These are phyloP conservation scores for Xylaria sp. DNA, from an alignment of 2,329 filamentous ascomycete species.

Conservation along the genomic window DNA sequence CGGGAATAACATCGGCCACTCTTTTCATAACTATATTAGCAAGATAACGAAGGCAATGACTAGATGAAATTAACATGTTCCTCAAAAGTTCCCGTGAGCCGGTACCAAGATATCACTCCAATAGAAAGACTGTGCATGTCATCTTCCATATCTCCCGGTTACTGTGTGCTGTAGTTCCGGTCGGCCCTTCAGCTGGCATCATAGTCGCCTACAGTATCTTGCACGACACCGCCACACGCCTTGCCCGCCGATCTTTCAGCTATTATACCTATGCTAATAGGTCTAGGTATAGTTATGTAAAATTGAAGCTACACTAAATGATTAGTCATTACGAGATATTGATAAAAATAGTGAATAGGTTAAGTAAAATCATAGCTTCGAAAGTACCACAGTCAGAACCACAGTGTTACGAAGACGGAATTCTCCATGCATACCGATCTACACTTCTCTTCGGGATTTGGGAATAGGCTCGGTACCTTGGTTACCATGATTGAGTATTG, in stretches of 20 bases:
- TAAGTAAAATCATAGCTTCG: no score
- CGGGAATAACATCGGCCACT: constrained; percentile 4
- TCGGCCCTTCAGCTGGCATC: constrained; percentile 4
- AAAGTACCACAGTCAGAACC: no score
- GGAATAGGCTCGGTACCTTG: background rate
- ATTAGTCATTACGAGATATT: background rate
- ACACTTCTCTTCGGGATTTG: constrained; percentile 18
- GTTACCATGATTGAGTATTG: no score
- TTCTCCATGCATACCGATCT: constrained; percentile 28
- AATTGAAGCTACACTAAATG: background rate
- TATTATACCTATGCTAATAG: background rate
- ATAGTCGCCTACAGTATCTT: background rate
- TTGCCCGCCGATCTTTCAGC: constrained; percentile 25
- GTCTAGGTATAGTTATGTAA: background rate
- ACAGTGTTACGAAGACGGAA: constrained; percentile 24
- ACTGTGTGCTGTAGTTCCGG: background rate
- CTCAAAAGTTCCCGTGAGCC: background rate
- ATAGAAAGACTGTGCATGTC: background rate
- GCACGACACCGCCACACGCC: background rate
- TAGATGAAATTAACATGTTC: background rate
- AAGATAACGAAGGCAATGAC: no score
- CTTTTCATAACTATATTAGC: no score
- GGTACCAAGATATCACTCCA: background rate
- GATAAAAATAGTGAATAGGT: constrained; percentile 28
- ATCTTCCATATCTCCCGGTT: background rate